Base-by-base conservation (phyloP, 495 filamentous ascomycete genomes). In the Glutinoglossum americanum region DNA sequence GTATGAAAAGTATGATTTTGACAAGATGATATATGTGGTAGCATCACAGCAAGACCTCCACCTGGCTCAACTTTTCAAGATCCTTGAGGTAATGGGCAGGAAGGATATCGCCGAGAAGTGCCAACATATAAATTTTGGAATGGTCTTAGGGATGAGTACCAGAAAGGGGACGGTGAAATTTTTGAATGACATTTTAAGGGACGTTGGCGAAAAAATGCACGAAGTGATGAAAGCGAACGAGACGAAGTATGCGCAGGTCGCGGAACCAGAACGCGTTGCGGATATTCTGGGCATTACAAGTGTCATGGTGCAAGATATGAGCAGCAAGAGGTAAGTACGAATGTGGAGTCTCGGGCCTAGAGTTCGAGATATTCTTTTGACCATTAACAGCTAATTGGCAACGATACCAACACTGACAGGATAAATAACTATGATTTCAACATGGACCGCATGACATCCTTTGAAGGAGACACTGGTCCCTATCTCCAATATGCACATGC, bases 1-100 rank as follows among this genome's bases (percentile, higher is more conserved):
- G 58, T 71, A 74, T 57, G 72, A 82, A 54, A 73, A 74, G 41
- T 83, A 79, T 67, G 63, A 78, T 56, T 84, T 84, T 62, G 83
- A 87, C 65, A 80, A 80, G 71, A 82, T 87, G 81, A 77, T 88
- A 55, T 88, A 85, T 65, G 81, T 87, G 23, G 78, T 87, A 58
- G 78, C 79, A 8, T 71, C 73, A 2, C 80, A 85, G 64, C 82
- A 87, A 67, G 80, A 84, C 65, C 69, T 82, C n/a, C 83, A 88
- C 66, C 68, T 87, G 27, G 76, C 75, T 25, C 80, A 84, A 66
- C 70, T 87, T 27, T 84, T 85, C 75, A 82, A 83, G 68, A 76
- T 84, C 53, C 70, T 79, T 25, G 79, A 84, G 64, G 68, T 81
- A 32, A 83, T 85, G 77, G 82, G 80, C 35, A 66, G 71, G 58